Evolutionary conservation across 83 land plant species (phyloP), one percentile per base, ranked within the genome.

Genomic region (Larix sibirica): DNA sequence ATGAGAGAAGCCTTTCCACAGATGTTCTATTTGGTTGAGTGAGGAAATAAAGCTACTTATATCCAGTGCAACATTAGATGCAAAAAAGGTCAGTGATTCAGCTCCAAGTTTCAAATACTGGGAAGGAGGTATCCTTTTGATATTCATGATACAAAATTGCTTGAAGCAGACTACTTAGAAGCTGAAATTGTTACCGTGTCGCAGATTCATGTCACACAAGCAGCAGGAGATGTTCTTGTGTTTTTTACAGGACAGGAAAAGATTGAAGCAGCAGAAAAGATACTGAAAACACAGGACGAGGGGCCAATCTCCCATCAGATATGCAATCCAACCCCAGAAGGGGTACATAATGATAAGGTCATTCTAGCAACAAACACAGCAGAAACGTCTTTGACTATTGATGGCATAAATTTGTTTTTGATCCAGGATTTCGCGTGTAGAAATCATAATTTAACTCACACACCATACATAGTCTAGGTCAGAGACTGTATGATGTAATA

Each of bases 1-100:
- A 98, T 82, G 99, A 98, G 88, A 88, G 99, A 76, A 98, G 99
- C 36, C 83, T 98, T 17, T 95, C 99, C 17, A 98, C 99, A 31
- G 99, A 98, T 85, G 93, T 98, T 80, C 74, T 98, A 14, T 98
- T 98, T 89, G 99, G 99, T 12, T 81, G 96, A 64, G 94, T 98
- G 3, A 95, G 94, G 99, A 98, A 82, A 80, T 98, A 6, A 98
- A 98, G 87, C 84, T 98, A 28, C 97, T 98, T 14, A 96, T 98
- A 26, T 96, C 99, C 38, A 98, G 99, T 91, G 99, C 99, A 3
- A 98, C 99, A 1, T 90, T 98, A 36, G 99, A 98, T 90, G 99
- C 99, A 6, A 94, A 93, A 83, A 96, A 96, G 87, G 96, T 98
- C 86, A 93, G 99, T 75, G 96, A 93, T 80, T 98, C 86, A 26